Evolutionary conservation across 768 basidiomycete genomes (phyloP), one percentile per base, ranked within the genome.

Genomic region (Pleurotus salmoneostramineus): DNA sequence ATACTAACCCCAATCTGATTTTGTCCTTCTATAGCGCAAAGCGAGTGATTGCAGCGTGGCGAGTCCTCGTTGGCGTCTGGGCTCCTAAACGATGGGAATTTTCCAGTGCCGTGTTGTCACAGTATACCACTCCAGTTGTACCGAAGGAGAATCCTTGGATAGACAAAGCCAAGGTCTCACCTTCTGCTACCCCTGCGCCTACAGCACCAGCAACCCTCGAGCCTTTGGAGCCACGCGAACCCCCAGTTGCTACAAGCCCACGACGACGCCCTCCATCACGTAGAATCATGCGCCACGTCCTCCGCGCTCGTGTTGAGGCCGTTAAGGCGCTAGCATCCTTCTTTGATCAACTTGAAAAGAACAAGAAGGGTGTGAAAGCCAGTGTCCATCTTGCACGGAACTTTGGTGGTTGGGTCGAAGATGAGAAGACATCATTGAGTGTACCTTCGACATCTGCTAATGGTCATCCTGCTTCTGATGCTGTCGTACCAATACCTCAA

Each of bases 41-140:
- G 72, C 91, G 90, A 43, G 81, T 96, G 49, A 79, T 89, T 14
- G 92, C 95, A 4, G 87, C 95, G n/a, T 99, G 96, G 95, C 87
- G 93, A 56, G 86, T 97, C n/a, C 82, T 99, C 11, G 83, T 98
- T 61, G 97, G 95, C 5, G 85, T 98, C 10, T 98, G 97, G 97
- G 81, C 82, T 0, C 95, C 95, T 4, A 86, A 83, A 68, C 77
- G 74, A 46, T 92, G 88, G 86, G 95, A 97, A 62, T 76, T 95
- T 45, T 83, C 91, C 4, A 69, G 90, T 27, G 67, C 82, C n/a
- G 84, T 89, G 3, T 79, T 96, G 51, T 77, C 85, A 11, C 85
- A 82, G 57, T 93, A 91, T 68, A 90, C 82, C 6, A 83, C 80
- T 12, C 89, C 90, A 3, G 71, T 71, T 14, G 74, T 77, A 8